Evolutionary conservation across 1,284 basidiomycete species (phyloP), one percentile per base, ranked within the genome.

Genomic region (Puccinia hordei): DNA sequence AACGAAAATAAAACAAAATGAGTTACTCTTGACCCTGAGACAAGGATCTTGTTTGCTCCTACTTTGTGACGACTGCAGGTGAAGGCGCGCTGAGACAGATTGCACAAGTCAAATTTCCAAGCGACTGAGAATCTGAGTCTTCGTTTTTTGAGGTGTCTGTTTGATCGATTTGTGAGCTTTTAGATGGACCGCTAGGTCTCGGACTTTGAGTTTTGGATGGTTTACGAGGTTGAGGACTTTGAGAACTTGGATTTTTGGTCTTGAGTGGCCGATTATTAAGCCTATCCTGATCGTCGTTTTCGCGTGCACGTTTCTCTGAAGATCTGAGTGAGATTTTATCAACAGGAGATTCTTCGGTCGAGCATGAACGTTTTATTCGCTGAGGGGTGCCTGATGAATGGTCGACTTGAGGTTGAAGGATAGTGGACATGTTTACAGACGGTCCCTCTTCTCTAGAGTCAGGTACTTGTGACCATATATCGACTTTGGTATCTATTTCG

Each of bases 31-130:
- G 10, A 61, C 0, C 5, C 4, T 5, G 38, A 66, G 44, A 0
- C 1, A 49, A n/a, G 55, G 41, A 24, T 17, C 24, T 38, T 1
- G 10, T 13, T 66, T 19, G 2, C 1, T 51, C 49, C 33, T 17
- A 78, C 76, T 59, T 65, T 6, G 76, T 78, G 24, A 78, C 66
- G 19, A 71, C 76, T 33, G 68, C 41, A 13, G 76, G 76, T 13
- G 76, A 69, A 46, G 76, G 76, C 22, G 76, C 46, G 24, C 76
- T 65, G 53, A 78, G 76, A 44, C 76, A 78, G 24, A 78, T 78
- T 24, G 76, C 44, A 33, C 76, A 78, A 12, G 76, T 69, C 27
- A 78, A 44, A 38, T 78, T 78, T 33, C 63, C 76, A 10, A 78
- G 46, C 5, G 76, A 78, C 1, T 55, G 61, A 24, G 35, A 38